Percentiles rank a stretch among this genome's conserved stretches.
Conservation (phyloP, 2,329 filamentous ascomycete species). For the Penicillium sp. region DNA sequence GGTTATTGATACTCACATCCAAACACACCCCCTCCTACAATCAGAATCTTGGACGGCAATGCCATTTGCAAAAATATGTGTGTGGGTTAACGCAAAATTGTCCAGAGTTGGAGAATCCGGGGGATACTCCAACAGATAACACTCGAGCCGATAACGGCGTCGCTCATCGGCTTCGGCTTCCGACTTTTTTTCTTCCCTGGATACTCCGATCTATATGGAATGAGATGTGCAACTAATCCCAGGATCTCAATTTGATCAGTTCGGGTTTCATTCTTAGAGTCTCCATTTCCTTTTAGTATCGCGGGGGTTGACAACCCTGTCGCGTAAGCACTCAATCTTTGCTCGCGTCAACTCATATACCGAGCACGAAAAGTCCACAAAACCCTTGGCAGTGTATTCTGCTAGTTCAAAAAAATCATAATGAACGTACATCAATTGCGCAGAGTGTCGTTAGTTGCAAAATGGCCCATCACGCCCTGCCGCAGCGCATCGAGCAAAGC, state of each 20-base stretch:
- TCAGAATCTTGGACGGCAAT: constrained; percentile 39
- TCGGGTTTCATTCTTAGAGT: not conserved
- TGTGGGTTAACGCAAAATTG: not conserved
- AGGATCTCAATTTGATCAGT: not conserved
- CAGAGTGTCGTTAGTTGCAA: constrained; percentile 23
- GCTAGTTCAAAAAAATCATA: constrained; percentile 1
- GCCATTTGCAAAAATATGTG: constrained; percentile 20
- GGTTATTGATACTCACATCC: constrained; percentile 36
- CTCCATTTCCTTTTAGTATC: not conserved
- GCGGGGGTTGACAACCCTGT: not conserved
- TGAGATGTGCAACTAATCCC: not conserved
- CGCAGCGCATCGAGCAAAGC: constrained; percentile 19
- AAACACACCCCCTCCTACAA: constrained; percentile 45
- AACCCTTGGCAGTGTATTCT: not conserved
- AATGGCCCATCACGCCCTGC: constrained; percentile 11
- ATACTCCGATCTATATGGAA: not conserved
- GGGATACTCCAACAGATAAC: constrained; percentile 1
- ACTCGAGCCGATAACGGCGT: constrained; percentile 8
- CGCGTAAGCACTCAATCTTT: constrained; percentile 2
- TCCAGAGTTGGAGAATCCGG: not conserved
- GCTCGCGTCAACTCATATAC: not conserved
- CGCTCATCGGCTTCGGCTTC: not conserved
- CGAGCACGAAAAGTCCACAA: not conserved
- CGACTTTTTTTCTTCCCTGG: constrained; percentile 8
- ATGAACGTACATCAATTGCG: constrained; percentile 30